Conservation (phyloP, 148 eudicot genomes). For the Heliamphora exappendiculata region DNA sequence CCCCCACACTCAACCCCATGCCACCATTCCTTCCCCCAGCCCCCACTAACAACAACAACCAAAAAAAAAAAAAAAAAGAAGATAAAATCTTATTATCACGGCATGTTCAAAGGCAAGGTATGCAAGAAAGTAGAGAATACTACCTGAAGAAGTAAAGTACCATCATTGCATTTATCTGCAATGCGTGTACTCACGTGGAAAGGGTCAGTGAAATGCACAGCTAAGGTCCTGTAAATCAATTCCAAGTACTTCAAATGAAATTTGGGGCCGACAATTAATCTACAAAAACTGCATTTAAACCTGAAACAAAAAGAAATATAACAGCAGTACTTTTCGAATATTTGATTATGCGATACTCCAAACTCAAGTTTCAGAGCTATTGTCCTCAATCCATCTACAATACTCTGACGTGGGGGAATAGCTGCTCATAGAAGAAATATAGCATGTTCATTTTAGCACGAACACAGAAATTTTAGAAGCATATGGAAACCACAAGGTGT, state of each 20-base stretch:
- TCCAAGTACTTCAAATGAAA: conserved; percentile 16
- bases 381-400: conserved; percentile 90
- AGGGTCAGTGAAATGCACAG: conserved; percentile 96
- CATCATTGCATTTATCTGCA: conserved; percentile 84
- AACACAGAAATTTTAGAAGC: not conserved
- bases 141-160: conserved; percentile 95
- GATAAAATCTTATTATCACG: not conserved
- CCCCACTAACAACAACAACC: no score
- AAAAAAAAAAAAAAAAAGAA: no score
- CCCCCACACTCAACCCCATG: no score
- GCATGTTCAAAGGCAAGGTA: not conserved
- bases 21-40: no score
- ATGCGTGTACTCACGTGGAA: conserved; percentile 78
- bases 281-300: not conserved
- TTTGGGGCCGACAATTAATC: conserved; percentile 5
- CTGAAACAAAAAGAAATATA: conserved; percentile 10
- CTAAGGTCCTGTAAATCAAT: conserved; percentile 59
- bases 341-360: conserved; percentile 87
- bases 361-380: conserved; percentile 94
- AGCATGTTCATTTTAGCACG: conserved; percentile 6
- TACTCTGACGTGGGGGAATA: conserved; percentile 52
- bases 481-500: conserved; percentile 6
- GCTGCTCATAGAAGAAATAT: conserved; percentile 37
- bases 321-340: conserved; percentile 63
- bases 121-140: not conserved